phyloP scores from a whole-genome alignment of 306 rosid species.

The Canavalia ensiformis region DNA sequence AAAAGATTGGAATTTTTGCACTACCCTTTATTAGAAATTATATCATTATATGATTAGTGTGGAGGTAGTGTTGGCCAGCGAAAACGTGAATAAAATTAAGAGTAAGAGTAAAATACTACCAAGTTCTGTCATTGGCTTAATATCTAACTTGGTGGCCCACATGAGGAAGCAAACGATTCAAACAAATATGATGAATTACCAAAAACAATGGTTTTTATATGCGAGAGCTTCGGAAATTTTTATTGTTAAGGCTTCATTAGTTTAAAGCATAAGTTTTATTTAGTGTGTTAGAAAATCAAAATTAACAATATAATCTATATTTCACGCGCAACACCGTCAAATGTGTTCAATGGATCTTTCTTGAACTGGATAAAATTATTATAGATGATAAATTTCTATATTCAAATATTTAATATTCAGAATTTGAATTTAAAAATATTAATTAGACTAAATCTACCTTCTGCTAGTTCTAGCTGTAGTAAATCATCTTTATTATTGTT shows the following conservation, averaged over 20 bases:
- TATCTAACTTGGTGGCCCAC: background rate
- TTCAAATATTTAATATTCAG: too few species aligned
- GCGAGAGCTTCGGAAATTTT: background rate
- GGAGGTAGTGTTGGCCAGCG: background rate
- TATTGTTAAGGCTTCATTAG: background rate
- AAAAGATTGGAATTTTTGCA: background rate
- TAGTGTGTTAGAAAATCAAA: background rate
- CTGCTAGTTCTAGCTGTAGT: background rate
- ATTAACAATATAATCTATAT: background rate
- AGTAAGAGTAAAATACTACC: background rate
- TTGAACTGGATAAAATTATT: too few species aligned
- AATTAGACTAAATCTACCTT: too few species aligned
- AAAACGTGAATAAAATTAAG: background rate
- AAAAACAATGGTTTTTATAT: background rate
- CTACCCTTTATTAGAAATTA: background rate
- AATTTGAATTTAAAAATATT: too few species aligned
- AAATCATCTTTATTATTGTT: background rate
- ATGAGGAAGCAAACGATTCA: background rate
- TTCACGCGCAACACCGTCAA: too few species aligned
- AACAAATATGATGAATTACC: background rate
- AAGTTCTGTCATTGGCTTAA: background rate
- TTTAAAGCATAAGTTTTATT: background rate
- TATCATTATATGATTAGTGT: background rate
- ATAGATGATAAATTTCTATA: too few species aligned
- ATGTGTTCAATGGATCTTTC: too few species aligned